Evolutionary conservation across 139 green algal genomes (phyloP).

Genomic region (Auxenochlorella pyrenoidosa): DNA sequence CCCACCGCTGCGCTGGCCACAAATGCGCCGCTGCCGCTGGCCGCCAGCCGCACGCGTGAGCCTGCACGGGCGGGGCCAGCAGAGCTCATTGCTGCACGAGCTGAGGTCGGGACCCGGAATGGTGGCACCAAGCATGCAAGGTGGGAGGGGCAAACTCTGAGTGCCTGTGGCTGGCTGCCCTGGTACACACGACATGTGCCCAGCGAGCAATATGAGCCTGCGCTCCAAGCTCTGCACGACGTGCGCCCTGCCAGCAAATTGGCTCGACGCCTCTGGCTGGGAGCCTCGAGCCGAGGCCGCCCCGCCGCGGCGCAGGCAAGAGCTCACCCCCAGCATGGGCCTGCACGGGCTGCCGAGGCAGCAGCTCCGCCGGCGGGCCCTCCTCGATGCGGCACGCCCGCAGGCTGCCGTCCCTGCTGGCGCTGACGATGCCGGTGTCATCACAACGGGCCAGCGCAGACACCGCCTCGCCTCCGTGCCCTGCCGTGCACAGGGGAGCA

Average conservation of each 20-base stretch:
- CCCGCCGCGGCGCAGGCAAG: no score
- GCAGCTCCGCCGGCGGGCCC: neutral
- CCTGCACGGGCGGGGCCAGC: neutral
- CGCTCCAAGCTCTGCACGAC: no score
- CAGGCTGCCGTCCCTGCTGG: neutral
- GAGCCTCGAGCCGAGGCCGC: no score
- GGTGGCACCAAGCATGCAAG: no score
- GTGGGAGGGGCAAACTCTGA: no score
- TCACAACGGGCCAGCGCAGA: neutral
- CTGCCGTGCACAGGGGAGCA: neutral
- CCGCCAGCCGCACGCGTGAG: neutral
- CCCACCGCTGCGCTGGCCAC: neutral
- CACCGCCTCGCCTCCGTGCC: neutral
- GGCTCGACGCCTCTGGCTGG: no score
- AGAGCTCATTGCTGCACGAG: no score
- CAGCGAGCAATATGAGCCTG: no score
- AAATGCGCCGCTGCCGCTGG: neutral
- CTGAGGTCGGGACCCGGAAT: no score
- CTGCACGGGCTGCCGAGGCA: neutral
- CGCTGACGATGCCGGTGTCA: neutral
- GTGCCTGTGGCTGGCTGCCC: no score
- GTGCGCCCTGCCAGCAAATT: no score
- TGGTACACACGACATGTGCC: no score
- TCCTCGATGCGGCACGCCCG: neutral
- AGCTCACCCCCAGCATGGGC: neutral